Conservation (phyloP, 495 filamentous ascomycete species). For the Entonaema liquescens region DNA sequence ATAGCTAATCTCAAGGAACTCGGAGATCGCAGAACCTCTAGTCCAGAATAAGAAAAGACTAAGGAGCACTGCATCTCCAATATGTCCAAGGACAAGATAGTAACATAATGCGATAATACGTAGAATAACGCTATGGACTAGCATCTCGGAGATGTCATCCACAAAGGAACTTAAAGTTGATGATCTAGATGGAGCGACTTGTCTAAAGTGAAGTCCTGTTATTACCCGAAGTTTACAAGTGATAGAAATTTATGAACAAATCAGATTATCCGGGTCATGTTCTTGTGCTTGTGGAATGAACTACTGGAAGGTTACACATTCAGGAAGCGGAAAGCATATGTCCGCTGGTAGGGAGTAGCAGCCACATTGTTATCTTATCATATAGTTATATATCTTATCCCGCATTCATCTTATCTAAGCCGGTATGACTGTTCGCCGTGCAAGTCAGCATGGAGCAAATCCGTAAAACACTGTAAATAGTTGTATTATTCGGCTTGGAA, state of each 20-base stretch:
- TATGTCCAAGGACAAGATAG: slow-evolving; percentile 21
- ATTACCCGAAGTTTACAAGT: not conserved
- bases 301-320: not conserved
- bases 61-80: slow-evolving; percentile 22
- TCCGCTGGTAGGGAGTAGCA: not conserved
- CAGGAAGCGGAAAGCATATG: not conserved
- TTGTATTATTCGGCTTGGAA: not conserved
- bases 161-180: not conserved
- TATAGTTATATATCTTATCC: slow-evolving; percentile 22
- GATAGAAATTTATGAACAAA: not conserved
- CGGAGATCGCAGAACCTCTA: not conserved
- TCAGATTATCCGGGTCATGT: not conserved
- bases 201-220: not conserved
- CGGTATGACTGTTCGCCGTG: not conserved
- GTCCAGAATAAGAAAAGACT: slow-evolving; percentile 16
- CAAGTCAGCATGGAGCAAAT: not conserved
- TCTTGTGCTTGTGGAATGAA: not conserved
- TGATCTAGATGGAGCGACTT: not conserved
- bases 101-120: slow-evolving; percentile 24
- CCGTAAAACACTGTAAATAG: not conserved
- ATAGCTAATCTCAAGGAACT: slow-evolving; percentile 1
- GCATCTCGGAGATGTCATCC: slow-evolving; percentile 11
- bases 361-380: slow-evolving; percentile 19
- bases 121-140: slow-evolving; percentile 12
- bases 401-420: slow-evolving; percentile 16